phyloP scores from a whole-genome alignment of 257 asterid genomes.

The Rauvolfia tetraphylla region DNA sequence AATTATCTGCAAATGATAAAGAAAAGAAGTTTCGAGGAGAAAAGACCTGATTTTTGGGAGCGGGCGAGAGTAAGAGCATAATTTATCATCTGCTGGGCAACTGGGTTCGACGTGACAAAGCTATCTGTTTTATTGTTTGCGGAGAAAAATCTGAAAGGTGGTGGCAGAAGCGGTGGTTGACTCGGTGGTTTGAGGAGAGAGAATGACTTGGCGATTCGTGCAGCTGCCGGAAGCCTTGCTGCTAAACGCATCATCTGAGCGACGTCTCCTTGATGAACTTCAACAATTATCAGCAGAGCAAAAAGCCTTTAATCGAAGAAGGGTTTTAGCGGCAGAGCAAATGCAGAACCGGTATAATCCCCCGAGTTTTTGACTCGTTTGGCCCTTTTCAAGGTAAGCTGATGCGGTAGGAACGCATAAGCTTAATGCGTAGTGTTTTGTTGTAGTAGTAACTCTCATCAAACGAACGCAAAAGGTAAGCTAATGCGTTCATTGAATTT shows the following conservation, averaged over 20 bases:
- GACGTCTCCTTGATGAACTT: not conserved
- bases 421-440: too few species aligned
- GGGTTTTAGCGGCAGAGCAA: slow-evolving; percentile 13
- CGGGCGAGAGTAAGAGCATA: slow-evolving; percentile 78
- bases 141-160: slow-evolving; percentile 33
- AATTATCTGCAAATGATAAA: not conserved
- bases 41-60: slow-evolving; percentile 57
- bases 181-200: slow-evolving; percentile 32
- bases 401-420: too few species aligned
- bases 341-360: not conserved
- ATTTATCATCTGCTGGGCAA: slow-evolving; percentile 70
- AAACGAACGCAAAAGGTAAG: too few species aligned
- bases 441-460: too few species aligned
- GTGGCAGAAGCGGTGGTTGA: slow-evolving; percentile 27
- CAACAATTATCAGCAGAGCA: not conserved
- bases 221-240: slow-evolving; percentile 37
- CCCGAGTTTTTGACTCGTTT: too few species aligned
- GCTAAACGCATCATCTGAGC: slow-evolving; percentile 44
- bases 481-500: too few species aligned
- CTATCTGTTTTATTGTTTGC: slow-evolving; percentile 11
- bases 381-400: too few species aligned
- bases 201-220: slow-evolving; percentile 29
- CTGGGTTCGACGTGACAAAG: slow-evolving; percentile 45
- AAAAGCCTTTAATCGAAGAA: not conserved
- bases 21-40: not conserved